phyloP scores from a whole-genome alignment of 108 stramenopile genomes.

The Pinguiococcus pyrenoidosus region DNA sequence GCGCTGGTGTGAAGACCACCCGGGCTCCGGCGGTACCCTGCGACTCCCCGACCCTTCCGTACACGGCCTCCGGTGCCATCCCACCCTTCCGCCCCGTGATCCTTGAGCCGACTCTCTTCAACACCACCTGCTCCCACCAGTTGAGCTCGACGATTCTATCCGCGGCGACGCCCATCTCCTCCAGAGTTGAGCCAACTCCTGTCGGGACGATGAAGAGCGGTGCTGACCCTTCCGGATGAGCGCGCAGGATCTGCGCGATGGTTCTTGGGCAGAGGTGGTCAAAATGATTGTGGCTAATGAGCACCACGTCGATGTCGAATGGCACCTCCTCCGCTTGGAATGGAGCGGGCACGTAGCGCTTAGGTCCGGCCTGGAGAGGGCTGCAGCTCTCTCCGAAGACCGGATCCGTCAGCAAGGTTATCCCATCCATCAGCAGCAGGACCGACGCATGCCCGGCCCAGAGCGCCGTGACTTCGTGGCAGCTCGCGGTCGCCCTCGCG shows the following conservation, averaged over 20 bases:
- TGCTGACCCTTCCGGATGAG: no score
- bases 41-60: no score
- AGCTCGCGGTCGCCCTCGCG: no score
- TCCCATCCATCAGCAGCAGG: constrained; percentile 21
- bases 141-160: constrained; percentile 37
- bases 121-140: constrained; percentile 64
- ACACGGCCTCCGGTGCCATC: no score
- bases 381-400: constrained; percentile 25
- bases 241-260: no score
- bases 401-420: constrained; percentile 37
- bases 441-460: no score
- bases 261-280: constrained; percentile 41
- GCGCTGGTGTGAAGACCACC: constrained; percentile 64
- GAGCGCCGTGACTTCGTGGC: no score
- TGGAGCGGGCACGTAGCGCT: constrained; percentile 18
- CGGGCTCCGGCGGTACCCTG: no score
- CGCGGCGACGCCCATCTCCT: constrained; percentile 26
- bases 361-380: constrained; percentile 18
- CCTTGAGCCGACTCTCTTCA: background rate
- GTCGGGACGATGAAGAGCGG: no score
- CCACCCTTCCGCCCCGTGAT: no score
- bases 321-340: constrained; percentile 17
- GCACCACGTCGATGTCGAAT: constrained; percentile 26
- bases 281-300: constrained; percentile 39
- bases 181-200: no score